Base-by-base conservation (phyloP, 2,329 filamentous ascomycete genomes). In the Plectosphaerella sp. region DNA sequence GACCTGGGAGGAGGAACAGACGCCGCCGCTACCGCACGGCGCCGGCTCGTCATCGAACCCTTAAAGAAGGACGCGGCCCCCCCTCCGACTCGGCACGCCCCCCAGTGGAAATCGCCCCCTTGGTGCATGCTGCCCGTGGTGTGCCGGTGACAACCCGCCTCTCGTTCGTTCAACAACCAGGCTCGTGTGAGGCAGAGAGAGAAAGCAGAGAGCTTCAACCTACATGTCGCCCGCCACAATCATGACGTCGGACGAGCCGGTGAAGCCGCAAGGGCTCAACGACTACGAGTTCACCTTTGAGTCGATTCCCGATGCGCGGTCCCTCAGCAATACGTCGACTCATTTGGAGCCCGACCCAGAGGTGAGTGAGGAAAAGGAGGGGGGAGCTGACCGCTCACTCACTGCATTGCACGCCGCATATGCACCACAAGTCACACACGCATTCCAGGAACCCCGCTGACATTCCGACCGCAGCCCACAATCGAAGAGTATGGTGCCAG, bases 211-310 rank as follows among this genome's bases (percentile, higher is more conserved):
- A 12, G 11, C 11, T 43, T 20, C 16, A 20, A 18, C 16, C 16
- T 20, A 18, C 41, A 20, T 43, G 41, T 20, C 41, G 16, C n/a
- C 41, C 16, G 41, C 41, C 18, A 20, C 41, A 20, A 20, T 20
- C 15, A 43, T 43, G 41, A 8, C 41, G 39, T 18, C 39, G 41
- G 41, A 18, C 18, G 39, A 45, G 9, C 24, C 55, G 28, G 51
- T 54, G 11, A 41, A 52, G 24, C 41, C 52, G 47, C 47, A 53
- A 24, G 49, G 54, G 24, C 51, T 41, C 22, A 48, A 56, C 16
- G 35, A 56, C 37, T 57, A 52, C 54, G 51, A 53, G 35, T 57
- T 57, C 48, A 57, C 55, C 8, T 57, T 57, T 20, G 54, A 57
- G 48, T 50, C 54, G 20, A 54, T 56, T 24, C 54, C 49, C 35